These are phyloP conservation scores for Cutaneotrichosporon arboriforme DNA, from an alignment of 1,284 basidiomycete genomes.

Conservation along the genomic window DNA sequence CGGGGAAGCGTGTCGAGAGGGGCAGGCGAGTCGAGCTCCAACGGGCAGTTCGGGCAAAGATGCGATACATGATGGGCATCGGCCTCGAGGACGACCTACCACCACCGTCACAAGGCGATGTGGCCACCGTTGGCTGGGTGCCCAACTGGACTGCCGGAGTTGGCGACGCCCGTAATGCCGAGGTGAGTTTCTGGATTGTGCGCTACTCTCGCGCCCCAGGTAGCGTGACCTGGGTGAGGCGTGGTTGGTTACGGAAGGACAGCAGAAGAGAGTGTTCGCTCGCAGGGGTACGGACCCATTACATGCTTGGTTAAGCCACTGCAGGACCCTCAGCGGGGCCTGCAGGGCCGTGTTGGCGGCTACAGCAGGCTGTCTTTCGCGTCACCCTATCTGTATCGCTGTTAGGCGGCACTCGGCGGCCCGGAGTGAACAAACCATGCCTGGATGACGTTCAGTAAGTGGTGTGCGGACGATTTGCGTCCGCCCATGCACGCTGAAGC, in stretches of 20 bases:
- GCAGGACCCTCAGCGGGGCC: no score
- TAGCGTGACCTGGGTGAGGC: no score
- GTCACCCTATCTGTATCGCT: no score
- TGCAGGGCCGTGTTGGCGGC: no score
- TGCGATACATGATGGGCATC: slow-evolving; percentile 22
- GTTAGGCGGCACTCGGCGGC: no score
- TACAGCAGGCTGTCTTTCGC: neutral
- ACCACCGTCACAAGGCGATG: slow-evolving; percentile 8
- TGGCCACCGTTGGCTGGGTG: slow-evolving; percentile 7
- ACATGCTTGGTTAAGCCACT: no score
- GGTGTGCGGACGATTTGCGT: neutral
- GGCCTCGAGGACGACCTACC: slow-evolving; percentile 18
- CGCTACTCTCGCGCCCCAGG: no score
- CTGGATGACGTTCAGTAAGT: no score
- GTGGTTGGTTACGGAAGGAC: no score
- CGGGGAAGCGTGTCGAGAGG: slow-evolving; percentile 19
- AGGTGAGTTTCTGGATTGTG: slow-evolving; percentile 10
- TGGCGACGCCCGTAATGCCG: slow-evolving; percentile 12
- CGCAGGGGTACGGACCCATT: no score
- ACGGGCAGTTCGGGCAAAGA: slow-evolving; percentile 21
- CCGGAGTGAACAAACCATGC: no score
- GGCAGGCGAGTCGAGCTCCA: slow-evolving; percentile 16
- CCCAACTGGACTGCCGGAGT: slow-evolving; percentile 21
- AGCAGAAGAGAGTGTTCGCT: no score
- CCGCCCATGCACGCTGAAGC: neutral